phyloP scores from a whole-genome alignment of 768 basidiomycete genomes.

The Dentipellis fragilis region DNA sequence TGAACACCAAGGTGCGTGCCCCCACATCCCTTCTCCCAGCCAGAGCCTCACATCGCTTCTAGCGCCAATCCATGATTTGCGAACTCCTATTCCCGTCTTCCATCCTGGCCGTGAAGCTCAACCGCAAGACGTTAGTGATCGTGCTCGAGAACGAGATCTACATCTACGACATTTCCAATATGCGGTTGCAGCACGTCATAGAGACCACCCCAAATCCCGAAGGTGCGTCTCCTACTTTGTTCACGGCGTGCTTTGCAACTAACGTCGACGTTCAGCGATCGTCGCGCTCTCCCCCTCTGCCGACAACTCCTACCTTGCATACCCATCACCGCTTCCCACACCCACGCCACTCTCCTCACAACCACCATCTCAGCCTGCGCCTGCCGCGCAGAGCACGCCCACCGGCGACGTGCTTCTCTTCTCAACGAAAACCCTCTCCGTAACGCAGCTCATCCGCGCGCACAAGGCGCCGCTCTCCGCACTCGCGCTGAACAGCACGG shows the following conservation, averaged over 20 bases:
- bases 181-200: constrained; percentile 94
- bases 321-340: constrained; percentile 89
- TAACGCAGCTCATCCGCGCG: constrained; percentile 93
- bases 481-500: constrained; percentile 72
- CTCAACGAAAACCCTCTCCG: constrained; percentile 83
- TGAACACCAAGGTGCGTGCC: constrained; percentile 85
- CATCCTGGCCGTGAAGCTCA: constrained; percentile 95
- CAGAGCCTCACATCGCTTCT: not conserved
- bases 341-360: constrained; percentile 46
- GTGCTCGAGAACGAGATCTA: constrained; percentile 97
- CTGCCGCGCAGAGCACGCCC: constrained; percentile 25
- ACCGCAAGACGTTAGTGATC: constrained; percentile 92
- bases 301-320: constrained; percentile 90
- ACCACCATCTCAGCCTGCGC: constrained; percentile 26
- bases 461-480: constrained; percentile 91
- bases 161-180: constrained; percentile 97
- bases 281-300: constrained; percentile 91
- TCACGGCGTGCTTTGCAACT: not conserved
- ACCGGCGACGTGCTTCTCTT: constrained; percentile 90
- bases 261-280: constrained; percentile 50
- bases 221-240: constrained; percentile 45
- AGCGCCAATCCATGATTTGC: constrained; percentile 98
- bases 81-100: constrained; percentile 95
- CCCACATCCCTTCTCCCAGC: not conserved
- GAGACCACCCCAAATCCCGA: constrained; percentile 95